Conservation (phyloP, 2,329 filamentous ascomycete genomes). For the Eutypella sp. region DNA sequence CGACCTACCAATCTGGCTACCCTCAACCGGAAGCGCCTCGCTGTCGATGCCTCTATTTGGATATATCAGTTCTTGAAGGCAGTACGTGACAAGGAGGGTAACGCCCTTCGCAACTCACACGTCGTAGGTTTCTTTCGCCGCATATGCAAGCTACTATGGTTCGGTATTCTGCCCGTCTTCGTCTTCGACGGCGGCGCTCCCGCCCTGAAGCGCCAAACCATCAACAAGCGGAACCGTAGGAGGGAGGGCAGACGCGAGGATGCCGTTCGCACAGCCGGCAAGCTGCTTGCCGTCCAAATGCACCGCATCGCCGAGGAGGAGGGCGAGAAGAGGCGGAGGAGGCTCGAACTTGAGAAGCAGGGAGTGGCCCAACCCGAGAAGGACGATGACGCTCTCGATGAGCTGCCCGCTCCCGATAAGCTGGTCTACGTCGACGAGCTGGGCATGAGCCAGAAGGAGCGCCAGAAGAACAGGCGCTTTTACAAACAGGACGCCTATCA, state of each 20-base stretch:
- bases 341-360: constrained; percentile 39
- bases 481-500: constrained; percentile 93
- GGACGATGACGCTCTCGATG: constrained; percentile 57
- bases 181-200: constrained; percentile 97
- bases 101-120: constrained; percentile 91
- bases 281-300: constrained; percentile 90
- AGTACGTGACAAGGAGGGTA: constrained; percentile 96
- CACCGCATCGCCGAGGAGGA: constrained; percentile 86
- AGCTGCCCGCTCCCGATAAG: constrained; percentile 60
- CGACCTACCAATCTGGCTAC: constrained; percentile 95
- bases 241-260: constrained; percentile 89
- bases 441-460: constrained; percentile 73
- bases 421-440: constrained; percentile 90
- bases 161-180: constrained; percentile 93
- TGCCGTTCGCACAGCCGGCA: constrained; percentile 85
- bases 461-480: constrained; percentile 70
- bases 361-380: constrained; percentile 20
- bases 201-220: constrained; percentile 83
- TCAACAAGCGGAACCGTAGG: constrained; percentile 69
- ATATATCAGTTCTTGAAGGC: constrained; percentile 99
- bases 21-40: constrained; percentile 91
- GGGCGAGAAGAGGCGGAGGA: constrained; percentile 55
- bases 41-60: constrained; percentile 98
- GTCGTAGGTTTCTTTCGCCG: constrained; percentile 96
- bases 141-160: constrained; percentile 96